Base-by-base conservation (phyloP, 2,329 filamentous ascomycete genomes). In the Biscogniauxia mediterranea region DNA sequence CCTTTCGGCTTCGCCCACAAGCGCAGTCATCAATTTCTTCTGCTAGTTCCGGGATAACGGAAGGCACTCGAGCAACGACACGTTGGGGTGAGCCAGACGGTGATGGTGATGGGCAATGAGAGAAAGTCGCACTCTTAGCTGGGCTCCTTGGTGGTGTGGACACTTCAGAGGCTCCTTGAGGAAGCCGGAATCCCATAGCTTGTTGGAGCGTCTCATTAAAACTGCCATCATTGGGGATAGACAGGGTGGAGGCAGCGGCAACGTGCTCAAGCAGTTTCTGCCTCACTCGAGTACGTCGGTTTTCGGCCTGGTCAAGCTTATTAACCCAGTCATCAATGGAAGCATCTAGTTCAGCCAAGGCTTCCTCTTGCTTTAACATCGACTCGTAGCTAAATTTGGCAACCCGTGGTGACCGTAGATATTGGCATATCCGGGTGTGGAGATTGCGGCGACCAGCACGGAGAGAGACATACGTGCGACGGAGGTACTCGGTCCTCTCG, bases 181-280 rank as follows among this genome's bases (percentile, higher is more conserved):
- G 71, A 58, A 76, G 67, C 42, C 76, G 74, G 13, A 78, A 71
- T 21, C 77, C 78, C 70, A 79, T 76, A 55, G 74, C 76, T 53
- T 77, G 74, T 60, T 81, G 79, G 57, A 79, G 70, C 54, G 74
- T 76, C 64, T 81, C 79, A 61, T 73, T 77, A 38, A 74, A 70
- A 21, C 73, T 71, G 17, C 76, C 66, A 20, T 73, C 67, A 51
- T 68, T 61, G 11, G 71, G 68, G 15, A 71, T 55, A 32, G 78
- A 74, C 13, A 89, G 78, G 6, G 84, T 85, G 56, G 85, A 78
- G 2, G 90, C 89, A 17, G 89, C 91, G 54, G 91, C 90, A 57
- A 93, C 87, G 70, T 94, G 91, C 75, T 94, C 90, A 3, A 94
- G 83, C 13, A 94, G 80, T 80, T 93, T 94, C 73, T 93, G 90